Evolutionary conservation across 1,139 yeast species (phyloP).

Genomic region (Suhomyces kunorum): DNA sequence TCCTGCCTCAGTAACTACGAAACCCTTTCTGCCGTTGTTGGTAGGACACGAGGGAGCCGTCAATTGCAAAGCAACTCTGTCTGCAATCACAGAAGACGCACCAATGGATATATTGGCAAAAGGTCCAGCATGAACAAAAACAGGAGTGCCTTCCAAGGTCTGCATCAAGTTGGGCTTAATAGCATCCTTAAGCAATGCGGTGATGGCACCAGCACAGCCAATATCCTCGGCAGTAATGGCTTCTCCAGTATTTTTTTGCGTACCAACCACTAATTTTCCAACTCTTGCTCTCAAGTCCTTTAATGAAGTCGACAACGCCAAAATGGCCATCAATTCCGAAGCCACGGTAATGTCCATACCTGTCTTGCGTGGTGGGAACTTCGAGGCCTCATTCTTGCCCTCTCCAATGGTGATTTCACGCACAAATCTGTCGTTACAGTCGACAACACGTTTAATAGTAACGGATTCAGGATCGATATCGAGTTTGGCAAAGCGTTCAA

Average conservation of each 20-base stretch:
- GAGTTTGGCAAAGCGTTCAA: slow-evolving; percentile 73
- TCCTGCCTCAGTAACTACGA: slow-evolving; percentile 82
- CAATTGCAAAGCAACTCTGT: slow-evolving; percentile 89
- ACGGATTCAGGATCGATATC: slow-evolving; percentile 93
- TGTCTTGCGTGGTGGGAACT: slow-evolving; percentile 76
- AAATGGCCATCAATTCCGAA: slow-evolving; percentile 95
- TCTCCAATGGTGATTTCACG: slow-evolving; percentile 91
- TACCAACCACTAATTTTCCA: slow-evolving; percentile 89
- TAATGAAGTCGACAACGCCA: slow-evolving; percentile 84
- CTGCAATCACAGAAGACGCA: slow-evolving; percentile 93
- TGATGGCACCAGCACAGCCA: slow-evolving; percentile 96
- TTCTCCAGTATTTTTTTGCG: slow-evolving; percentile 74
- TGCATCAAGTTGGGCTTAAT: slow-evolving; percentile 98
- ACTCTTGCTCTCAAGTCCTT: slow-evolving; percentile 87
- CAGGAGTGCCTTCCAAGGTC: slow-evolving; percentile 97
- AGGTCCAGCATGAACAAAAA: slow-evolving; percentile 97
- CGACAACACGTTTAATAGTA: slow-evolving; percentile 96
- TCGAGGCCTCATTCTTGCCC: slow-evolving; percentile 80
- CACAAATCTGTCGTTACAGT: slow-evolving; percentile 90
- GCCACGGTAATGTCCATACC: slow-evolving; percentile 98
- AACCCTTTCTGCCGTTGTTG: slow-evolving; percentile 53
- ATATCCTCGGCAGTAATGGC: slow-evolving; percentile 96
- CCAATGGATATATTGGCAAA: slow-evolving; percentile 98
- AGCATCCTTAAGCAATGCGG: slow-evolving; percentile 95
- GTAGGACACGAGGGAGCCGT: slow-evolving; percentile 50